phyloP scores from a whole-genome alignment of 768 basidiomycete genomes.

The Kwoniella shandongensis region DNA sequence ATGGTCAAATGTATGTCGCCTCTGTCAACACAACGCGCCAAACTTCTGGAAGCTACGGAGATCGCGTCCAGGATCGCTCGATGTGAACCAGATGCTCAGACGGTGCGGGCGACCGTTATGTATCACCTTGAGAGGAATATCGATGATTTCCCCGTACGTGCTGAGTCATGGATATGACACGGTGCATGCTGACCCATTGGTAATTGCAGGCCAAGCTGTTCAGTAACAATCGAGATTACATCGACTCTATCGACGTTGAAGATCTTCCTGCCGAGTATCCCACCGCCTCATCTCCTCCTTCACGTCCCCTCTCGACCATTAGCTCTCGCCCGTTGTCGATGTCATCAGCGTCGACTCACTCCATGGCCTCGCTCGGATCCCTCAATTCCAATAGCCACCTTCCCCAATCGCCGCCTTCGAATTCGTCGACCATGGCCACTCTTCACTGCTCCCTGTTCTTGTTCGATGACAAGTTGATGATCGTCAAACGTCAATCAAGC shows the following conservation, averaged over 20 bases:
- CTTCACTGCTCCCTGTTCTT: slow-evolving; percentile 79
- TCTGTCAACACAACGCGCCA: slow-evolving; percentile 72
- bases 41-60: slow-evolving; percentile 78
- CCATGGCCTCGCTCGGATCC: slow-evolving; percentile 32
- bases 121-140: slow-evolving; percentile 79
- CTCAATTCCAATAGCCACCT: slow-evolving; percentile 13
- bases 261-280: slow-evolving; percentile 57
- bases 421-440: slow-evolving; percentile 38
- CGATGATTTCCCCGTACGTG: slow-evolving; percentile 74
- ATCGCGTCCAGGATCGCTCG: slow-evolving; percentile 85
- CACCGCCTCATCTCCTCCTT: slow-evolving; percentile 24
- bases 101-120: slow-evolving; percentile 82
- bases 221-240: slow-evolving; percentile 78
- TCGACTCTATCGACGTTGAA: slow-evolving; percentile 91
- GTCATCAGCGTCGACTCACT: slow-evolving; percentile 49
- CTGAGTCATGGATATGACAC: neutral
- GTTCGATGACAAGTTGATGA: slow-evolving; percentile 89
- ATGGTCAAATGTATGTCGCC: slow-evolving; percentile 88
- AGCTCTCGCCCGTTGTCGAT: slow-evolving; percentile 56
- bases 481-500: slow-evolving; percentile 71
- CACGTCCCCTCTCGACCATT: slow-evolving; percentile 44
- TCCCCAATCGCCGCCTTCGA: slow-evolving; percentile 14
- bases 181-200: neutral
- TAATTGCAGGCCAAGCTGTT: slow-evolving; percentile 68
- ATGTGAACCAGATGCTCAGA: slow-evolving; percentile 89